These are phyloP conservation scores for Vitis riparia DNA, from an alignment of 164 flowering plant species.

Conservation along the genomic window DNA sequence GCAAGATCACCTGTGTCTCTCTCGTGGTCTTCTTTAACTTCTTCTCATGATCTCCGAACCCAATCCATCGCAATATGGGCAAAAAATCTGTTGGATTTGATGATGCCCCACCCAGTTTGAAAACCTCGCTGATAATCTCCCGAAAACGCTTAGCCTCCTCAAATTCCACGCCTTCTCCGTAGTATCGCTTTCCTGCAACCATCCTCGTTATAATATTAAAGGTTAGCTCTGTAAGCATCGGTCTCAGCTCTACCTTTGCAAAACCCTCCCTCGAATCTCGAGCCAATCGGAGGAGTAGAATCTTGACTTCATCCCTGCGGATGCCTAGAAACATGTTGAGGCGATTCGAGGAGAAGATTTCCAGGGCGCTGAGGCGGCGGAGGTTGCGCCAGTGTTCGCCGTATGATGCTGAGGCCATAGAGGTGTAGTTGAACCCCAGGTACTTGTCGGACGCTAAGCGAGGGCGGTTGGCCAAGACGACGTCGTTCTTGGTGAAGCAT, in stretches of 20 bases:
- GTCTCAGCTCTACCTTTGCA: constrained; percentile 5
- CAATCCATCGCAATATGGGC: no score
- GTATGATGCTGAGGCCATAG: background rate
- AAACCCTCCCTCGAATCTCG: background rate
- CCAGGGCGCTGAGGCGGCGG: no score
- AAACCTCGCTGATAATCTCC: background rate
- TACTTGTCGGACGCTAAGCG: background rate
- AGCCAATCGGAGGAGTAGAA: background rate
- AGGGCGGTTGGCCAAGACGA: constrained; percentile 12
- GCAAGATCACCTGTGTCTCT: no score
- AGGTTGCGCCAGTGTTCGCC: no score
- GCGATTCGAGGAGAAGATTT: no score
- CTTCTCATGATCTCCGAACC: no score
- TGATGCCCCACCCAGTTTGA: background rate
- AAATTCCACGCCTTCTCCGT: background rate
- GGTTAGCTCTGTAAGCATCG: background rate
- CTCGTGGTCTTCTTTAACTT: no score
- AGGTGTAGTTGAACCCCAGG: constrained; percentile 1
- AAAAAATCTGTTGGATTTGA: no score
- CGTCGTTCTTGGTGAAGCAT: background rate
- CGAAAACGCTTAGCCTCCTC: background rate
- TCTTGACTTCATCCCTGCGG: background rate
- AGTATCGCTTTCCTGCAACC: constrained; percentile 12
- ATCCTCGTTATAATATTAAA: constrained; percentile 12
- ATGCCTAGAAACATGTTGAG: background rate